Evolutionary conservation across 148 eudicot genomes (phyloP).

Genomic region (Simmondsia chinensis): DNA sequence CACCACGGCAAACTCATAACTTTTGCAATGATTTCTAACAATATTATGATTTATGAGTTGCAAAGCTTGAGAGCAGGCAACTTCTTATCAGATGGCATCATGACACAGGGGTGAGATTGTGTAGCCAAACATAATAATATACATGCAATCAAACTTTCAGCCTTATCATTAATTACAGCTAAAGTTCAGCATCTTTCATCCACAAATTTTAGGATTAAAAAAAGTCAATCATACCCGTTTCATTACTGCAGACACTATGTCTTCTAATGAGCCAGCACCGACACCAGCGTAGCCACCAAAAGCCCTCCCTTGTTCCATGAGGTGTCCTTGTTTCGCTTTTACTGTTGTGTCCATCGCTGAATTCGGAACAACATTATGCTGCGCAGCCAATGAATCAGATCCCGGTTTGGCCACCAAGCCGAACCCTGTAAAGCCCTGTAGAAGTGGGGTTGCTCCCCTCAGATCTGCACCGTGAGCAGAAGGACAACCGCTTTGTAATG

Average conservation of each 20-base stretch:
- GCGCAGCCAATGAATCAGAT: conserved; percentile 18
- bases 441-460: neutral
- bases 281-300: conserved; percentile 9
- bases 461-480: conserved; percentile 5
- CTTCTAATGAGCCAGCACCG: conserved; percentile 51
- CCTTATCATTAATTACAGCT: no score
- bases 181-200: no score
- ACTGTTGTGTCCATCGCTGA: conserved; percentile 13
- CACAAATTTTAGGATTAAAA: neutral
- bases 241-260: conserved; percentile 37
- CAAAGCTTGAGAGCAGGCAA: no score
- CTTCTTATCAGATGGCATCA: no score
- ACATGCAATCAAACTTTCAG: no score
- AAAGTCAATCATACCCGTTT: conserved; percentile 17
- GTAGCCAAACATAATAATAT: no score
- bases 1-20: no score
- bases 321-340: conserved; percentile 22
- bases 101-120: no score
- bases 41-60: no score
- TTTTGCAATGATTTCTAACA: no score
- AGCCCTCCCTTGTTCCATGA: conserved; percentile 16
- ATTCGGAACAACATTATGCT: conserved; percentile 14
- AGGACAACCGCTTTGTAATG: conserved; percentile 14
- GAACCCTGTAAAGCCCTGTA: conserved; percentile 9
- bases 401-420: conserved; percentile 16